Percentiles rank a stretch among this genome's conserved stretches.
Evolutionary conservation across 2,329 filamentous ascomycete genomes (phyloP).

Genomic region (Epichloe coenophiala): DNA sequence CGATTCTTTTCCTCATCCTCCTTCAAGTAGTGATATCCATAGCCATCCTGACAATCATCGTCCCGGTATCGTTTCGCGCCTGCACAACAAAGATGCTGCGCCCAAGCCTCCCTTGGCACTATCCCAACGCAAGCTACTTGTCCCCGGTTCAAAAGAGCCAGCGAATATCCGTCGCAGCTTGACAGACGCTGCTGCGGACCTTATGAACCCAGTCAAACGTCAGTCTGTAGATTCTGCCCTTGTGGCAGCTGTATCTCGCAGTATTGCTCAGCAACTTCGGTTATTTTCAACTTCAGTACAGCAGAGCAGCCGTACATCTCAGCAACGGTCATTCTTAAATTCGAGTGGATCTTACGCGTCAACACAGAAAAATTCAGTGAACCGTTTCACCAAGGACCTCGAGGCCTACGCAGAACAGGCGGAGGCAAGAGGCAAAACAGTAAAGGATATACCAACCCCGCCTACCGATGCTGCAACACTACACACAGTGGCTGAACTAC

Average conservation of each 20-base stretch:
- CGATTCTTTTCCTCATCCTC: conserved; percentile 12
- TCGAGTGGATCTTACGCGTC: conserved; percentile 26
- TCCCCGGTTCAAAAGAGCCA: not conserved
- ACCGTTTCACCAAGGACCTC: conserved; percentile 21
- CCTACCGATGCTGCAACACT: conserved; percentile 29
- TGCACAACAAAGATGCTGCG: not conserved
- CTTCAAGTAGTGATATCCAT: conserved; percentile 4
- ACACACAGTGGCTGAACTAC: conserved; percentile 37
- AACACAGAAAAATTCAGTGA: conserved; percentile 28
- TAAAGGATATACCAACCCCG: conserved; percentile 25
- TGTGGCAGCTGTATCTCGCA: conserved; percentile 31
- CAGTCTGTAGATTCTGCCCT: conserved; percentile 24
- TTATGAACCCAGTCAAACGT: conserved; percentile 14
- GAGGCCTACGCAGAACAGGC: conserved; percentile 20
- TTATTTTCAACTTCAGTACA: conserved; percentile 19
- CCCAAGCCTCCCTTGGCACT: conserved; percentile 5
- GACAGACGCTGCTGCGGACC: conserved; percentile 7
- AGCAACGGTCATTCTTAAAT: not conserved
- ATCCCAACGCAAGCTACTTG: conserved; percentile 2
- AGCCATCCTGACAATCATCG: not conserved
- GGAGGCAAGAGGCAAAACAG: conserved; percentile 22
- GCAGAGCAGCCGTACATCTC: not conserved
- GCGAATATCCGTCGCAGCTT: conserved; percentile 4
- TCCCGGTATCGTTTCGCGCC: not conserved
- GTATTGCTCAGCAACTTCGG: conserved; percentile 30